Evolutionary conservation across 208 protist species (phyloP), one percentile per base, ranked within the genome.

Genomic region (Leishmania braziliensis): DNA sequence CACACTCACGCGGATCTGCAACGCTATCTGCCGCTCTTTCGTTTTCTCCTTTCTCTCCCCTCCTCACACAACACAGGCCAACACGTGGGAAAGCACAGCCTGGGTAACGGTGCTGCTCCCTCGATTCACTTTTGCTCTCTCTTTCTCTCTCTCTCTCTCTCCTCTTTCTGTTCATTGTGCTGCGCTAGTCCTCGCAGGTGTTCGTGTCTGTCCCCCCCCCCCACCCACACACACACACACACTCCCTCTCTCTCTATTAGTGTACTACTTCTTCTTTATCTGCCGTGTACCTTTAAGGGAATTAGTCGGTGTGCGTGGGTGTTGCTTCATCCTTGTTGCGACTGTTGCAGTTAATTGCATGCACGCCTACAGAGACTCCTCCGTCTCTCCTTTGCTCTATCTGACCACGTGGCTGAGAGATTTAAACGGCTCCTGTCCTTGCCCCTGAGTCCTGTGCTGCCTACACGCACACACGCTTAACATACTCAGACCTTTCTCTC

Each of bases 41-140:
- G 53, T 26, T 73, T 46, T 80, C 43, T 76, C 16, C 66, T 75
- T 79, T 39, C 54, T 65, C 74, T 78, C 14, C 43, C 62, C 53
- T 72, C 62, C 33, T 48, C 63, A 69, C 46, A 56, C 63, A 56
- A 10, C 20, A n/a, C 20, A 60, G 9, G 9, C 18, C 6, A 60
- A 29, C 56, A n/a, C 56, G 23, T 29, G 9, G 56, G 23, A 62
- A 29, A n/a, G 56, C 56, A 9, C 56, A 62, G 36, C 1, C 36
- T 39, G 36, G 36, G 36, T 39, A 39, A 39, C 23, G 56, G 56
- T 8, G 23, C 10, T 62, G 23, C 36, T 39, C 36, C 36, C 36
- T 39, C 36, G 36, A 39, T 39, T 39, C 36, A 54, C 51, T 16
- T 54, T 54, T 54, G 9, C 51, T 16, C 51, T 54, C 14, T 8